Evolutionary conservation across 106 monocot genomes (phyloP).

Genomic region (Apostasia ramifera): DNA sequence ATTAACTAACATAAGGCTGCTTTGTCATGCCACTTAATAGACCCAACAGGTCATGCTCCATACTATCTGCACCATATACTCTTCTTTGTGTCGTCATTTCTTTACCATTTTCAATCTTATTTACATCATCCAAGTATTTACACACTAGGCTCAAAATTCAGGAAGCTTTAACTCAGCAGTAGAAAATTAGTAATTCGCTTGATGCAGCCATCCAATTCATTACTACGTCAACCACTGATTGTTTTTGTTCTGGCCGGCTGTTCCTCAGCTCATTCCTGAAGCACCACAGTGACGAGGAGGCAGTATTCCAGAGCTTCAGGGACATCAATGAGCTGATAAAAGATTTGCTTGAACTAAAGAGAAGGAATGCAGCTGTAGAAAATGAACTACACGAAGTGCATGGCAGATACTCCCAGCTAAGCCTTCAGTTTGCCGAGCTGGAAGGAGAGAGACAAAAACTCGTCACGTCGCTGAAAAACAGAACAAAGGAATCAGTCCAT

Average conservation of each 20-base stretch:
- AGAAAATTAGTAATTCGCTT: too few species aligned
- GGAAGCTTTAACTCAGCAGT: too few species aligned
- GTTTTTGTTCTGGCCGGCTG: not conserved
- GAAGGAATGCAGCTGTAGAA: constrained; percentile 49
- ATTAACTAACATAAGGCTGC: too few species aligned
- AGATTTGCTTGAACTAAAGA: constrained; percentile 77
- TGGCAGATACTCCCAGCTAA: constrained; percentile 77
- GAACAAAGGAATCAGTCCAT: constrained; percentile 33
- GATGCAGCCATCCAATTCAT: too few species aligned
- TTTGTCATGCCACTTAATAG: too few species aligned
- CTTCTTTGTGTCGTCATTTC: too few species aligned
- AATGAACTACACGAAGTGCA: constrained; percentile 94
- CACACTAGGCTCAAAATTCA: too few species aligned
- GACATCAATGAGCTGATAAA: constrained; percentile 91
- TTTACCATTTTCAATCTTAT: too few species aligned
- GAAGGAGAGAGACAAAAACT: constrained; percentile 98
- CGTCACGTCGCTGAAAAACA: constrained; percentile 72
- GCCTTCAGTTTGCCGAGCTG: constrained; percentile 89
- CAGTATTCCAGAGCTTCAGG: constrained; percentile 71
- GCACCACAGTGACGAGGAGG: constrained; percentile 62
- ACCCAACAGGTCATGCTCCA: too few species aligned
- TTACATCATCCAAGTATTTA: too few species aligned
- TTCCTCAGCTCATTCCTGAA: constrained; percentile 69
- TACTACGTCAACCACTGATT: too few species aligned
- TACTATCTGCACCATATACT: too few species aligned